These are phyloP conservation scores for Metschnikowia vanudenii DNA, from an alignment of 805 yeast genomes.

Conservation along the genomic window DNA sequence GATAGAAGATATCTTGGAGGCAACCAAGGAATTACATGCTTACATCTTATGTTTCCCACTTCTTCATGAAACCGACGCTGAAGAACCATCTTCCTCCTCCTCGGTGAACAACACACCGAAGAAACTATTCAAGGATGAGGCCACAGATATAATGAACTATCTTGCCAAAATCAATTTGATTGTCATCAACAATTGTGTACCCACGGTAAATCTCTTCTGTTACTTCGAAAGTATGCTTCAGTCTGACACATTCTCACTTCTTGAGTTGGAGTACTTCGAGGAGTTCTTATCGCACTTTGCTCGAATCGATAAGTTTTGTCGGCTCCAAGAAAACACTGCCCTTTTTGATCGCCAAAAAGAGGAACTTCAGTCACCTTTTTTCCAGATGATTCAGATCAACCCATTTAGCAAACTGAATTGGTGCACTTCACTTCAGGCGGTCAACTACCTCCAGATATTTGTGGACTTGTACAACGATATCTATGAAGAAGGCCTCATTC, in stretches of 20 bases:
- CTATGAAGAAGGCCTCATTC: conserved; percentile 14
- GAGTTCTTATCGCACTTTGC: conserved; percentile 17
- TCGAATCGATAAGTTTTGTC: conserved; percentile 9
- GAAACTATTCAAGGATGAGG: conserved; percentile 10
- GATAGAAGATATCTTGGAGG: conserved; percentile 8
- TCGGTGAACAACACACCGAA: conserved; percentile 14
- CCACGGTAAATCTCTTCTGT: conserved; percentile 30
- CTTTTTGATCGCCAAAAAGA: conserved; percentile 13
- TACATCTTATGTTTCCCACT: conserved; percentile 4
- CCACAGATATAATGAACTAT: conserved; percentile 8
- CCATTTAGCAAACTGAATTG: conserved; percentile 12
- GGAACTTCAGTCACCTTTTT: conserved; percentile 12
- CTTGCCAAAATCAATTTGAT: conserved; percentile 14
- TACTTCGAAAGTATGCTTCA: conserved; percentile 28
- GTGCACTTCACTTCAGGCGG: conserved; percentile 18
- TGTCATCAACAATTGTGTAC: conserved; percentile 17
- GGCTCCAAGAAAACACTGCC: conserved; percentile 6
- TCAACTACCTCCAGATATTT: conserved; percentile 18
- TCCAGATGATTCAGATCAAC: conserved; percentile 10
- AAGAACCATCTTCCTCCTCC: background rate
- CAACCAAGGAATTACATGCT: conserved; percentile 9
- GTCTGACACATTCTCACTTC: conserved; percentile 5
- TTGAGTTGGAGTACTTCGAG: conserved; percentile 18
- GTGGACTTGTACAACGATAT: conserved; percentile 18
- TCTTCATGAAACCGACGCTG: background rate